Evolutionary conservation across 169 alveolate species (phyloP), one percentile per base, ranked within the genome.

Genomic region (Cryptosporidium baileyi): DNA sequence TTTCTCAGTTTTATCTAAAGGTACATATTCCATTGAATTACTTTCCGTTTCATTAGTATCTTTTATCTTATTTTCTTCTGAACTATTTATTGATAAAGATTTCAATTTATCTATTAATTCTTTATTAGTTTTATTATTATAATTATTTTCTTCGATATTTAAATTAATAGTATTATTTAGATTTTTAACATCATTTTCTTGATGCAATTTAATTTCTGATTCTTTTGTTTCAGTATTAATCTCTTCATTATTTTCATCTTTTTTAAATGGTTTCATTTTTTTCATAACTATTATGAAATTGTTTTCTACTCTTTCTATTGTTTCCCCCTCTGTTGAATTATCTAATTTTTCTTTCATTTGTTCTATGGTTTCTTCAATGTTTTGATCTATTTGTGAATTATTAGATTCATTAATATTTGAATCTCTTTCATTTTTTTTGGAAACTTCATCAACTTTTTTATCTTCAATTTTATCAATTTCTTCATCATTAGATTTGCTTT

Each of bases 101-200:
- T 34, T 57, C 34, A 74, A 54, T 19, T 65, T 65, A 45, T 65
- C 81, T 52, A 74, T 74, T 26, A 74, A 19, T 22, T 74, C 67
- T 2, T 54, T 19, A 26, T 54, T 74, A 36, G 85, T 19, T 54
- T 51, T 36, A 26, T 65, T 44, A 30, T 34, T 4, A 26, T 65
- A 28, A 19, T 51, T 47, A 36, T 45, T 30, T 7, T 65, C 81
- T 44, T 3, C 4, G 13, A 24, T 19, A 49, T 5, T 65, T 22
- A 3, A 44, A 44, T 40, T 44, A 8, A 6, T 26, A 28, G 0
- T 32, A 11, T 11, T 36, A 15, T 34, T 38, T 40, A 38, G 49
- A 47, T 47, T 11, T n/a, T 47, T 26, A 4, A 45, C 47, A 11
- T 26, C 30, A 0, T 49, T 32, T 6, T 22, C 45, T 41, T 65